Evolutionary conservation across 2,329 filamentous ascomycete species (phyloP).

Genomic region (Peltaster fructicola): DNA sequence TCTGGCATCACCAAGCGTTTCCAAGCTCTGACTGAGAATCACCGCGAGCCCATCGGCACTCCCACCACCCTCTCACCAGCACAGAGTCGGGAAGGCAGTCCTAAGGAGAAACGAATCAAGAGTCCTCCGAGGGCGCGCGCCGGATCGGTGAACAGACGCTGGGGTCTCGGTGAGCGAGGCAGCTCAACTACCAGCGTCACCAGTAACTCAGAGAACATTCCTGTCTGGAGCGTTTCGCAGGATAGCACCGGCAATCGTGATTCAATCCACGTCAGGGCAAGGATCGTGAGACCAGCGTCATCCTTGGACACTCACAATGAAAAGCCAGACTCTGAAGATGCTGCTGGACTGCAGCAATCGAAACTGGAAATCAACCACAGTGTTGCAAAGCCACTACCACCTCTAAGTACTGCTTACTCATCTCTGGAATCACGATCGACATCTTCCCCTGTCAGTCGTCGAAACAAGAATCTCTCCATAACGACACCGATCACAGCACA

Average conservation of each 20-base stretch:
- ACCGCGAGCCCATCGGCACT: constrained; percentile 5
- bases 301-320: constrained; percentile 21
- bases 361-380: constrained; percentile 49
- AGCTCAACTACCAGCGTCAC: constrained; percentile 4
- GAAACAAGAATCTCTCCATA: too few species aligned
- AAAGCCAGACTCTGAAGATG: constrained; percentile 1
- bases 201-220: constrained; percentile 12
- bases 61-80: too few species aligned
- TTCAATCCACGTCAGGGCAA: constrained; percentile 75
- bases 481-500: too few species aligned
- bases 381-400: too few species aligned
- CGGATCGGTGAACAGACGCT: constrained; percentile 2
- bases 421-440: too few species aligned
- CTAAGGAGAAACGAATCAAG: too few species aligned
- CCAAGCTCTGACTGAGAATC: constrained; percentile 63
- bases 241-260: constrained; percentile 35
- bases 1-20: constrained; percentile 89
- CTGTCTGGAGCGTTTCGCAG: constrained; percentile 25
- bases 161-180: constrained; percentile 3
- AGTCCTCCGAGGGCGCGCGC: constrained; percentile 3
- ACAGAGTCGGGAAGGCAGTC: too few species aligned
- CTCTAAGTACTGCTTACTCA: too few species aligned
- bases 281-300: constrained; percentile 52
- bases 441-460: too few species aligned
- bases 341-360: constrained; percentile 32